Evolutionary conservation across 2,329 filamentous ascomycete genomes (phyloP).

Genomic region (Penicillium sp.): DNA sequence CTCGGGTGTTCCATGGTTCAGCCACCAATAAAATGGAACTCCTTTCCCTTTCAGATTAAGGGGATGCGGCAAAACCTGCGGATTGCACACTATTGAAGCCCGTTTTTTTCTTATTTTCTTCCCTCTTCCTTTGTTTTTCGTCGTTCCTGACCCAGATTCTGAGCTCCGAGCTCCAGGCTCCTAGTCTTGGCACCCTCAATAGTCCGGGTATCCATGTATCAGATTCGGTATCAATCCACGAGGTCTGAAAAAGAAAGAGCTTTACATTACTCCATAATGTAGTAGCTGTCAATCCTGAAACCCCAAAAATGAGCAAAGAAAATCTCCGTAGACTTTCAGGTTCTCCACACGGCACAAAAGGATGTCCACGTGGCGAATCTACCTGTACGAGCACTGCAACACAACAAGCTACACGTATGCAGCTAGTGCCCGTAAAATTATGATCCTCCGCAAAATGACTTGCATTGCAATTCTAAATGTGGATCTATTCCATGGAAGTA

Average conservation of each 20-base stretch:
- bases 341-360: slow-evolving; percentile 8
- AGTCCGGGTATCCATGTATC: neutral
- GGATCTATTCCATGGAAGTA: neutral
- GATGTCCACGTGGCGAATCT: slow-evolving; percentile 12
- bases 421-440: neutral
- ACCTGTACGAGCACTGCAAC: neutral
- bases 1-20: slow-evolving; percentile 6
- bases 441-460: neutral
- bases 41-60: slow-evolving; percentile 1
- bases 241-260: neutral
- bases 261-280: neutral
- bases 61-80: neutral
- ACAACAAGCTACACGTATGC: neutral
- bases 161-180: neutral
- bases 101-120: neutral
- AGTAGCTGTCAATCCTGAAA: neutral
- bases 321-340: slow-evolving; percentile 1
- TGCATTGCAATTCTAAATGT: neutral
- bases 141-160: neutral
- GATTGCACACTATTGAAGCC: neutral
- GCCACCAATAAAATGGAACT: neutral
- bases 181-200: slow-evolving; percentile 2
- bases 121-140: neutral
- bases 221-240: neutral
- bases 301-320: neutral